These are phyloP conservation scores for Brassica rapa DNA, from an alignment of 345 rosid genomes.

Conservation along the genomic window DNA sequence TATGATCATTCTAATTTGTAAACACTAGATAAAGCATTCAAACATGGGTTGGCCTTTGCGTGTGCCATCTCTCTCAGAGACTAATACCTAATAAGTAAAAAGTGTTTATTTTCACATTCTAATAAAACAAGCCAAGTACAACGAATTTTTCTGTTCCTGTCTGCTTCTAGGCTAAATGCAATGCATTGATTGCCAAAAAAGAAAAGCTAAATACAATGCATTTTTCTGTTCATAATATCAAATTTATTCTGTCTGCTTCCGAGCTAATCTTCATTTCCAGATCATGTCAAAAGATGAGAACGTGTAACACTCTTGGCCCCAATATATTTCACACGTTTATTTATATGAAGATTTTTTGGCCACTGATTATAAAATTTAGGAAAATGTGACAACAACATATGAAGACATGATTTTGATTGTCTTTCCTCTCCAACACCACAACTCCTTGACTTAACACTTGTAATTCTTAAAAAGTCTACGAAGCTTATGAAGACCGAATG, in stretches of 20 bases:
- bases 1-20: not conserved
- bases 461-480: constrained; percentile 67
- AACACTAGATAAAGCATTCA: not conserved
- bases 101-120: not conserved
- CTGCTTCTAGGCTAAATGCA: not conserved
- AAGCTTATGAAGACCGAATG: constrained; percentile 83
- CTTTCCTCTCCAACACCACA: not conserved
- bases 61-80: not conserved
- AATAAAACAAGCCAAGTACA: constrained; percentile 14
- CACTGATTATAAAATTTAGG: not conserved
- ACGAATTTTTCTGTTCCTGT: constrained; percentile 1
- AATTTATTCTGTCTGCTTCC: not conserved
- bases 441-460: constrained; percentile 53
- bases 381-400: constrained; percentile 23
- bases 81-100: constrained; percentile 9
- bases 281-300: not conserved
- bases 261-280: not conserved
- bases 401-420: constrained; percentile 4
- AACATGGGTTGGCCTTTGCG: constrained; percentile 20
- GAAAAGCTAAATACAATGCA: not conserved
- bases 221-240: not conserved
- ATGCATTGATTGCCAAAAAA: not conserved
- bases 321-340: not conserved
- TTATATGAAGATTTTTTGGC: constrained; percentile 1
- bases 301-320: not conserved